Evolutionary conservation across 139 green algal genomes (phyloP).

Genomic region (Chlorella sp.): DNA sequence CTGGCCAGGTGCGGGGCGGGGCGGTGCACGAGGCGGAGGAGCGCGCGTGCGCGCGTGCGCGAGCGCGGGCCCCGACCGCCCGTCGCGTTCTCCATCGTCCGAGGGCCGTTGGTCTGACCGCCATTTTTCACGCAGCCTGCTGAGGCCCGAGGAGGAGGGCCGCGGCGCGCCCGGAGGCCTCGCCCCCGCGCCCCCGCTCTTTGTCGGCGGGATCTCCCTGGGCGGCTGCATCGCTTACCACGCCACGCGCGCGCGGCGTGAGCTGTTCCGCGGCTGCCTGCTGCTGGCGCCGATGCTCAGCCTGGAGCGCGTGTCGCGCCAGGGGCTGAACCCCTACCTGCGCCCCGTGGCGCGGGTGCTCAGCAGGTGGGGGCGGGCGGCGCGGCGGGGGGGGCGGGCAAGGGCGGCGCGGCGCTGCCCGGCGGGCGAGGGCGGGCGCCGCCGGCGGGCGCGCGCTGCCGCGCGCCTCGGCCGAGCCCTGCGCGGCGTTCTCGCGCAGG

Average conservation of each 20-base stretch:
- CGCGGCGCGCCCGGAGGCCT: constrained; percentile 33
- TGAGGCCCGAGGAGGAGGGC: neutral
- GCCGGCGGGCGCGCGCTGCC: too few species aligned
- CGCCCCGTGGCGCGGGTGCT: constrained; percentile 43
- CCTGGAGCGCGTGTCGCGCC: constrained; percentile 58
- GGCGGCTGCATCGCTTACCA: constrained; percentile 72
- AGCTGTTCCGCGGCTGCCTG: constrained; percentile 9
- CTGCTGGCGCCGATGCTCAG: constrained; percentile 75
- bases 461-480: too few species aligned
- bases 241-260: constrained; percentile 12
- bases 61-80: neutral
- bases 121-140: neutral
- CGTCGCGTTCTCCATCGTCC: neutral
- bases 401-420: too few species aligned
- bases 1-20: constrained; percentile 34
- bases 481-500: too few species aligned
- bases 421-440: too few species aligned
- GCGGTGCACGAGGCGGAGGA: neutral
- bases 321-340: constrained; percentile 67
- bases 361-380: too few species aligned
- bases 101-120: too few species aligned
- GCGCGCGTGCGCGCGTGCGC: neutral
- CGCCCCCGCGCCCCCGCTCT: constrained; percentile 47
- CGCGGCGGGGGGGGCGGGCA: too few species aligned
- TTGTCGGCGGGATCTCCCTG: constrained; percentile 60